Evolutionary conservation across 129 eudicot species (phyloP).

Genomic region (Cynara cardunculus): DNA sequence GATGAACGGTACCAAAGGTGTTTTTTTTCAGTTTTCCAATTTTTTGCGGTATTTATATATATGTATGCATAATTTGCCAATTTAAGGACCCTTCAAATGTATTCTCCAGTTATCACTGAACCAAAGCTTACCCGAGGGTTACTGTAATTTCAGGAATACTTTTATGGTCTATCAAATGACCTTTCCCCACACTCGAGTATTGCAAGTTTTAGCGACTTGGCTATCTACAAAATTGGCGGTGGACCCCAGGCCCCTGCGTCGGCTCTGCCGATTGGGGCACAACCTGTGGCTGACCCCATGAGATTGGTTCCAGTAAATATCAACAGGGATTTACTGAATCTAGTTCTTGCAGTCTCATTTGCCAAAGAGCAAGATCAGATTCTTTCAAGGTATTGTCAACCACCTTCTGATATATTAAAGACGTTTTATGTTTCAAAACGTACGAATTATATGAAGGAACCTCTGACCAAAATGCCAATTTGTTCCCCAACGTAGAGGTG

Average conservation of each 20-base stretch:
- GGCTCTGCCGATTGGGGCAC: conserved; percentile 95
- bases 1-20: no score
- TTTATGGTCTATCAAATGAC: conserved; percentile 87
- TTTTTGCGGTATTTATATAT: no score
- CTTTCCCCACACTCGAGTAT: conserved; percentile 91
- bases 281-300: conserved; percentile 91
- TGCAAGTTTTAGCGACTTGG: conserved; percentile 73
- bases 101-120: background rate
- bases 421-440: background rate
- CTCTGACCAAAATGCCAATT: background rate
- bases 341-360: conserved; percentile 85
- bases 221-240: conserved; percentile 78
- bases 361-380: conserved; percentile 93
- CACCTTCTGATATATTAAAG: background rate
- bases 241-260: conserved; percentile 99
- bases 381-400: conserved; percentile 63
- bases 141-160: conserved; percentile 62
- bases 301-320: conserved; percentile 71
- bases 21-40: no score
- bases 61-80: background rate
- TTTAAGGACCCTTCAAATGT: background rate
- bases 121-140: conserved; percentile 1
- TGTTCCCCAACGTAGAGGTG: no score
- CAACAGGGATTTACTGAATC: conserved; percentile 69
- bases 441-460: background rate